A percentile compares a stretch with the other conserved stretches of the same genome.
Evolutionary conservation across 2,329 filamentous ascomycete genomes (phyloP).

Genomic region (Cylindrodendrum hubeiense): DNA sequence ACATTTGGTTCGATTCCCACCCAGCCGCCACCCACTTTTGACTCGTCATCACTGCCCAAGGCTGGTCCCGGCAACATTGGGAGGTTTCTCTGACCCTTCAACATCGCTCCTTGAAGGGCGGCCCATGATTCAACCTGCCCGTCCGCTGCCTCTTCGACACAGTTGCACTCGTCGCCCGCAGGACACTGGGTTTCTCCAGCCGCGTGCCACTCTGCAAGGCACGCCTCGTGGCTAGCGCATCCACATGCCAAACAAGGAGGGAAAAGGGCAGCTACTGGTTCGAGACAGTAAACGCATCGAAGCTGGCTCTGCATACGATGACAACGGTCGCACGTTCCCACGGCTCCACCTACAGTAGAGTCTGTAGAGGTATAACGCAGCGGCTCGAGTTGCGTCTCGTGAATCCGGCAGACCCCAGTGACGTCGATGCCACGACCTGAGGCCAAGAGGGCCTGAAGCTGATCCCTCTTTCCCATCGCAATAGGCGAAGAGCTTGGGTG

Average conservation of each 20-base stretch:
- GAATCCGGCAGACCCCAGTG: conserved; percentile 71
- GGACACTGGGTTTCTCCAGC: conserved; percentile 69
- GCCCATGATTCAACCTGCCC: conserved; percentile 73
- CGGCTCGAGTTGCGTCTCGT: conserved; percentile 73
- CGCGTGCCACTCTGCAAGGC: conserved; percentile 70
- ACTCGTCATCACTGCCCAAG: conserved; percentile 47
- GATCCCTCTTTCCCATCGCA: conserved; percentile 68
- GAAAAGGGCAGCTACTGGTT: conserved; percentile 71
- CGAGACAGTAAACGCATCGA: conserved; percentile 72
- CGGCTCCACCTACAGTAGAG: conserved; percentile 58
- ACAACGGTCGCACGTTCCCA: conserved; percentile 65
- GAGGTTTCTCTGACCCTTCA: conserved; percentile 46
- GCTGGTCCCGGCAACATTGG: conserved; percentile 46
- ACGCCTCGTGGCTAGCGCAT: conserved; percentile 71
- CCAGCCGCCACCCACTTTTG: conserved; percentile 42
- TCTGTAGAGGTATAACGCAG: conserved; percentile 60
- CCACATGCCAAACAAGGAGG: conserved; percentile 73
- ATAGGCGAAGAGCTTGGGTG: conserved; percentile 63
- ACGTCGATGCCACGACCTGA: conserved; percentile 72
- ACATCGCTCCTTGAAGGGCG: conserved; percentile 56
- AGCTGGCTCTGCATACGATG: conserved; percentile 68
- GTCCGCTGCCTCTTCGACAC: conserved; percentile 66
- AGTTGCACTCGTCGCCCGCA: conserved; percentile 74
- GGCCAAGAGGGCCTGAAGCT: conserved; percentile 61
- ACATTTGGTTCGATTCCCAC: conserved; percentile 43